Base-by-base conservation (phyloP, 176 grass and related monocot species). In the Hyparrhenia diplandra region DNA sequence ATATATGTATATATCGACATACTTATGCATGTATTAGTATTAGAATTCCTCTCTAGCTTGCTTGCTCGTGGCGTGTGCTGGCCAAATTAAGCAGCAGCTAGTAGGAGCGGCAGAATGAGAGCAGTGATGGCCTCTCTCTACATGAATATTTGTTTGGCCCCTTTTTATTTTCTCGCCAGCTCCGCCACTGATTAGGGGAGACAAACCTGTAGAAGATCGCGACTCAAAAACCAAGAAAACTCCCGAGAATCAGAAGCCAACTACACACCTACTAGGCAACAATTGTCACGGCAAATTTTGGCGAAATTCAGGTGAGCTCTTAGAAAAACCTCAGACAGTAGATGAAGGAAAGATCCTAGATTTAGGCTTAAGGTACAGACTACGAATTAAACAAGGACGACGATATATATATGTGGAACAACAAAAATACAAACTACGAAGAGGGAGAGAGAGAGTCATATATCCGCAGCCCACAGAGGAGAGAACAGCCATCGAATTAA, bases 311-410 rank as follows among this genome's bases (percentile, higher is more conserved):
- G 74, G 28, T 27, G 20, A 25, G 10, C 28, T 64, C 6, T 59
- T 20, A 45, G 30, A 31, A 13, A 16, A 16, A 51, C 47, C 10
- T 8, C 13, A 57, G 35, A 64, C 72, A 81, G n/a, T n/a, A n/a
- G n/a, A n/a, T n/a, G n/a, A n/a, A n/a, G n/a, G n/a, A n/a, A n/a
- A 45, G 17, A 8, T 16, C 47, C 40, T 23, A 45, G 79, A 64
- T 78, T 73, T 90, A n/a, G 58, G 67, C n/a, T 21, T 67, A n/a
- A n/a, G n/a, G n/a, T n/a, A n/a, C 18, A 17, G 42, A 55, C 52
- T 75, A 10, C 42, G 52, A 65, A 78, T n/a, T n/a, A n/a, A n/a
- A 51, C 42, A n/a, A n/a, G n/a, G n/a, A n/a, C n/a, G n/a, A n/a
- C n/a, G n/a, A n/a, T n/a, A n/a, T n/a, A n/a, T n/a, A n/a, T n/a